Conservation (phyloP, 2,329 filamentous ascomycete genomes). For the Verticillium tricorpus region DNA sequence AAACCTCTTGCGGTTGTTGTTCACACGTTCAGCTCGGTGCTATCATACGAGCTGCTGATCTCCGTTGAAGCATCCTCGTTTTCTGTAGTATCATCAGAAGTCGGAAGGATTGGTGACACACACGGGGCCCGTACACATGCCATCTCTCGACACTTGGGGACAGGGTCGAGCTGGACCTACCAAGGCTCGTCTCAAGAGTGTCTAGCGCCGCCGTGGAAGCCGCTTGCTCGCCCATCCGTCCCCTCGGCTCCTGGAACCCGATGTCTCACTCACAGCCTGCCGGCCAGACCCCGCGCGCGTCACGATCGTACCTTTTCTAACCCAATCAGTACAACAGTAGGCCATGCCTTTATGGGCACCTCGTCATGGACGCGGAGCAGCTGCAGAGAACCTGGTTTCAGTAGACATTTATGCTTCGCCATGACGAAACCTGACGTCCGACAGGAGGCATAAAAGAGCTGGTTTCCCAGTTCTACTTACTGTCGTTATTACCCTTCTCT, state of each 20-base stretch:
- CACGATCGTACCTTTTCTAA: neutral
- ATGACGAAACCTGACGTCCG: neutral
- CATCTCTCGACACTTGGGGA: neutral
- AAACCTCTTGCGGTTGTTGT: too few species aligned
- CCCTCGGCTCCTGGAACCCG: neutral
- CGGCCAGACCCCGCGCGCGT: neutral
- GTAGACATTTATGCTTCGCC: neutral
- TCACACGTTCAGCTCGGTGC: too few species aligned
- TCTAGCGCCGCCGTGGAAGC: neutral
- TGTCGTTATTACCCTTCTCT: neutral
- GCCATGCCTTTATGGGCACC: neutral
- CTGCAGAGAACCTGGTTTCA: neutral
- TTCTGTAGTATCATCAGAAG: too few species aligned
- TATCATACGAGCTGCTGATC: too few species aligned
- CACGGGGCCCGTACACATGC: constrained; percentile 9
- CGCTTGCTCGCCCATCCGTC: neutral
- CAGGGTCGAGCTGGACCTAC: neutral
- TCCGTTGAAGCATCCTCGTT: too few species aligned
- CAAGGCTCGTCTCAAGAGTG: neutral
- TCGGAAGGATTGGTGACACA: neutral
- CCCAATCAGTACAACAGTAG: neutral
- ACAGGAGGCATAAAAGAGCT: neutral
- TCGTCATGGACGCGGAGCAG: neutral
- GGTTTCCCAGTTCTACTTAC: neutral
- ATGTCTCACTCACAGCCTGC: neutral